phyloP scores from a whole-genome alignment of 2,329 filamentous ascomycete species.

The Trichoderma atrobrunneum region DNA sequence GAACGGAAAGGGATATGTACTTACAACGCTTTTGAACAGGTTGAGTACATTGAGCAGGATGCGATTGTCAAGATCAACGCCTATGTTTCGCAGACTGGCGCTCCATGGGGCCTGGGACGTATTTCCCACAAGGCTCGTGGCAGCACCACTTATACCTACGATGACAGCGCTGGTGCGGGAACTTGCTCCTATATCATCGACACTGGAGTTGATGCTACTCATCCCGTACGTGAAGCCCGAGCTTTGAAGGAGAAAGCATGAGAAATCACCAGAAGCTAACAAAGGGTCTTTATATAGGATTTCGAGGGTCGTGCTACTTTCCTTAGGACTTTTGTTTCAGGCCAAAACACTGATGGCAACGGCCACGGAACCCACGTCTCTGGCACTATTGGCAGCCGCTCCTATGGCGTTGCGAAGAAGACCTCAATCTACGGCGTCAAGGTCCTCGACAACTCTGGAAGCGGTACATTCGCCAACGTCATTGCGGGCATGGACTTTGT shows the following conservation, averaged over 20 bases:
- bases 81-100: slow-evolving; percentile 22
- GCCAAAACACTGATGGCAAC: slow-evolving; percentile 30
- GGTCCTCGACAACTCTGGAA: slow-evolving; percentile 40
- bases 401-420: slow-evolving; percentile 43
- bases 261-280: not conserved
- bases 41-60: slow-evolving; percentile 40
- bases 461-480: slow-evolving; percentile 39
- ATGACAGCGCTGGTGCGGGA: slow-evolving; percentile 39
- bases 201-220: slow-evolving; percentile 41
- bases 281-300: slow-evolving; percentile 22
- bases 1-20: not conserved
- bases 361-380: slow-evolving; percentile 44
- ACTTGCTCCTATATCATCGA: slow-evolving; percentile 48
- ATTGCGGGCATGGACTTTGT: slow-evolving; percentile 48
- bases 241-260: not conserved
- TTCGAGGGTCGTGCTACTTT: slow-evolving; percentile 37
- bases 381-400: slow-evolving; percentile 34
- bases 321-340: slow-evolving; percentile 30
- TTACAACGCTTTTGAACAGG: slow-evolving; percentile 20
- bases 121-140: slow-evolving; percentile 36
- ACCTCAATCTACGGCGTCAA: slow-evolving; percentile 44
- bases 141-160: slow-evolving; percentile 37
- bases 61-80: slow-evolving; percentile 27
- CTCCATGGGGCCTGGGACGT: slow-evolving; percentile 32
- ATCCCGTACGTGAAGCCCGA: slow-evolving; percentile 33